Base-by-base conservation (phyloP, 2,329 filamentous ascomycete genomes). In the Sporothrix pallida region DNA sequence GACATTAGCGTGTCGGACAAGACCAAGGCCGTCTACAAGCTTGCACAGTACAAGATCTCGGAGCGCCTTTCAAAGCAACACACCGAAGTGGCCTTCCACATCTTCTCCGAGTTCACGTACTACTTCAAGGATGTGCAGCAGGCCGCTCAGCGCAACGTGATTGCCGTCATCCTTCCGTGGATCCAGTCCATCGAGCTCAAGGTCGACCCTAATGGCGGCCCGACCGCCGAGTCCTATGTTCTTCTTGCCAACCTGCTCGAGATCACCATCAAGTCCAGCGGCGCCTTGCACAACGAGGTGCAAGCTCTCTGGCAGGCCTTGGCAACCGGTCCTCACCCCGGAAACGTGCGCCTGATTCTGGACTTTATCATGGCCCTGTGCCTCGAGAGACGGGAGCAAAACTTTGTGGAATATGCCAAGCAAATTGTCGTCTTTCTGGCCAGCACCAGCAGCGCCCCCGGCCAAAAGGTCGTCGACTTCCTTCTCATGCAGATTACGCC, bases 1-100 rank as follows among this genome's bases (percentile, higher is more conserved):
- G 96, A 99, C 79, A 98, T 99, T 78, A 98, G 95, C 80, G 96
- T 99, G 74, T 97, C 95, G 0, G 97, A 99, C 83, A 98, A 98
- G 83, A 99, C 97, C 0, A 97, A 97, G 77, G 95, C 95, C 0
- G 95, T 99, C 2, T 99, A 98, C 83, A 99, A 99, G 83, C 86
- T 97, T 62, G 96, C 97, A 0, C 96, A 99, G 80, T 98, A 98
- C 77, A 95, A 98, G 80, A 97, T 97, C 26, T 98, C 96, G 0
- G 94, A 95, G 78, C 88, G 95, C 23, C 87, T 99, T 54, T 93
- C 95, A 0, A 93, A 93, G 78, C 93, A 97, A 76, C 93, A 99
- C 80, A 89, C 93, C 0, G 94, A 97, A 77, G 84, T 97, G 56
- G 95, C 95, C 0, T 98, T 98, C 79, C 90, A 95, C 73, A 92